phyloP scores from a whole-genome alignment of 2,329 filamentous ascomycete species.

The Erysiphe pisi region DNA sequence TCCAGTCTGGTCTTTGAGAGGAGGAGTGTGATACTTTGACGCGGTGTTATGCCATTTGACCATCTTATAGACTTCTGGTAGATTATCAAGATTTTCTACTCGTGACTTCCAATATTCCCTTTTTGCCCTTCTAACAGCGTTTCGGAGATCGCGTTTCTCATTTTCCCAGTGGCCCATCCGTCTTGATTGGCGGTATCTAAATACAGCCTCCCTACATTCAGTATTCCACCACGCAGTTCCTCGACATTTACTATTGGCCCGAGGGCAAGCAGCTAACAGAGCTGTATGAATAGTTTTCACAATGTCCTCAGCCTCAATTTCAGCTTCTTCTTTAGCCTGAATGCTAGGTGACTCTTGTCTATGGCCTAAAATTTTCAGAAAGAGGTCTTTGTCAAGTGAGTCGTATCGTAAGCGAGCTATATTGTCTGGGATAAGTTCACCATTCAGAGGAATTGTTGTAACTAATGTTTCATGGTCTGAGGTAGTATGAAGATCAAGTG shows the following conservation, averaged over 20 bases:
- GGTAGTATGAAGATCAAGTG: conserved; percentile 5
- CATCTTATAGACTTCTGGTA: too few relatives aligned
- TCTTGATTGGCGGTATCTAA: neutral
- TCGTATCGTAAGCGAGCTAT: neutral
- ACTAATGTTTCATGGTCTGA: neutral
- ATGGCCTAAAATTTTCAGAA: neutral
- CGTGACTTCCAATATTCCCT: too few relatives aligned
- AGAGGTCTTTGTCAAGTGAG: neutral
- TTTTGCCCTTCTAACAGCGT: too few relatives aligned
- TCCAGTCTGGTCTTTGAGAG: too few relatives aligned
- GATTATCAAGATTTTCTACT: too few relatives aligned
- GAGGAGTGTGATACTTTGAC: too few relatives aligned
- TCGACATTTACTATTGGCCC: neutral
- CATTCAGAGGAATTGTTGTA: neutral
- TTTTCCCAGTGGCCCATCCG: neutral
- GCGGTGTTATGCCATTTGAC: too few relatives aligned
- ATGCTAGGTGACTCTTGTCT: neutral
- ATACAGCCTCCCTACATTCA: neutral
- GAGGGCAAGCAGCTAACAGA: neutral
- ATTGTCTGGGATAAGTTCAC: neutral
- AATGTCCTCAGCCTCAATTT: neutral
- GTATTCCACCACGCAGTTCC: conserved; percentile 4
- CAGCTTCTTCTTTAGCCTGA: neutral
- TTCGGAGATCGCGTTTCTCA: too few relatives aligned
- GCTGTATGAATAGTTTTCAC: neutral